phyloP scores from a whole-genome alignment of 352 stramenopile species.

The Phytophthora boehmeriae region DNA sequence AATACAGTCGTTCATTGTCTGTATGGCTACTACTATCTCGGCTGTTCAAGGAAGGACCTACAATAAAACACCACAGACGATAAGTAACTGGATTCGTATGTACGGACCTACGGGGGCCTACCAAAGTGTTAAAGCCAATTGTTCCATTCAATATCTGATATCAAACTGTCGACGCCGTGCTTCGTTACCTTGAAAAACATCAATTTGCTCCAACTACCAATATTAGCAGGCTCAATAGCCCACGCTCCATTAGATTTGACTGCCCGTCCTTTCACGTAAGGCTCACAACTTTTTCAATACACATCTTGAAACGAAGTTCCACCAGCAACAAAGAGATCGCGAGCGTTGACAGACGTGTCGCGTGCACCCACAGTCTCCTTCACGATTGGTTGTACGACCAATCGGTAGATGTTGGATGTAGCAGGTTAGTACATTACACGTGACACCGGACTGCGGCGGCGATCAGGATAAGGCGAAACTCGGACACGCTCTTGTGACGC shows the following conservation, averaged over 20 bases:
- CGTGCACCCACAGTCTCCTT: conserved; percentile 5
- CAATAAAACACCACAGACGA: no score
- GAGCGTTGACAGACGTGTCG: conserved; percentile 2
- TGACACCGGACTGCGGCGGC: not conserved
- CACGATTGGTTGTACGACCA: conserved; percentile 4
- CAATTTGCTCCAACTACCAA: conserved; percentile 4
- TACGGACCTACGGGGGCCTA: no score
- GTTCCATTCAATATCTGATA: conserved; percentile 9
- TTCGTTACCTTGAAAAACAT: conserved; percentile 13
- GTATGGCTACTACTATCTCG: no score
- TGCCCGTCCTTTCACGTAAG: conserved; percentile 8
- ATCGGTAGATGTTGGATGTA: not conserved
- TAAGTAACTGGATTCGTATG: no score
- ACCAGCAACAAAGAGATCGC: conserved; percentile 6
- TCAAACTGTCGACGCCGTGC: conserved; percentile 2
- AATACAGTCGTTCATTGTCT: no score
- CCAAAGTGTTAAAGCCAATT: conserved; percentile 13
- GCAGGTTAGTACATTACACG: not conserved
- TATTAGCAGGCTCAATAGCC: conserved; percentile 3
- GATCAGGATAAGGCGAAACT: not conserved
- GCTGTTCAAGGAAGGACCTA: no score
- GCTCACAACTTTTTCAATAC: conserved; percentile 3
- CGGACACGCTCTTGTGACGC: not conserved
- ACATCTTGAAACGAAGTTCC: conserved; percentile 3
- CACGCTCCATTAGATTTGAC: conserved; percentile 1